A percentile compares a stretch with the other conserved stretches of the same genome.
phyloP scores from a whole-genome alignment of 2,329 filamentous ascomycete genomes.

The Alternaria sp. region DNA sequence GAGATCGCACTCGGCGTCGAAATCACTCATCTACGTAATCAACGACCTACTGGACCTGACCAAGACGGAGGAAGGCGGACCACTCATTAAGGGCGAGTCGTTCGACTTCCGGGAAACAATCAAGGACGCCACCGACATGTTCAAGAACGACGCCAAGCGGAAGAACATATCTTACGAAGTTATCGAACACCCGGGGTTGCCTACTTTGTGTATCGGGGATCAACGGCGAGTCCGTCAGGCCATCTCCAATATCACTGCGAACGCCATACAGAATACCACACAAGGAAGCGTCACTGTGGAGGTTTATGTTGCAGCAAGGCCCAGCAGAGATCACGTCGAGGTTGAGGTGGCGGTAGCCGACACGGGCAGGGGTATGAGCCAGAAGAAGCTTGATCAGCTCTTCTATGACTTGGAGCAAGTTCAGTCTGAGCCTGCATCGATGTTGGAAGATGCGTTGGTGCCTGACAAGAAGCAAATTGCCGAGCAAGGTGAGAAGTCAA shows the following conservation, averaged over 20 bases:
- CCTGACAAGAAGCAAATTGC: slow-evolving; percentile 41
- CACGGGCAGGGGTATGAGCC: slow-evolving; percentile 70
- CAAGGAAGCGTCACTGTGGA: slow-evolving; percentile 74
- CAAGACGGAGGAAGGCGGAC: slow-evolving; percentile 82
- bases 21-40: slow-evolving; percentile 91
- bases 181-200: slow-evolving; percentile 70
- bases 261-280: slow-evolving; percentile 80
- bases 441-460: slow-evolving; percentile 41
- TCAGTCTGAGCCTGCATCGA: slow-evolving; percentile 35
- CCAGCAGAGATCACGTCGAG: slow-evolving; percentile 59
- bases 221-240: slow-evolving; percentile 80
- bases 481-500: slow-evolving; percentile 51
- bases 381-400: slow-evolving; percentile 62
- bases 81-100: slow-evolving; percentile 78
- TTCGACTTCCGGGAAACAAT: slow-evolving; percentile 77
- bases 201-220: slow-evolving; percentile 76
- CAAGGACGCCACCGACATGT: slow-evolving; percentile 77
- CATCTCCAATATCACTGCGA: slow-evolving; percentile 81
- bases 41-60: slow-evolving; percentile 90
- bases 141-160: slow-evolving; percentile 73
- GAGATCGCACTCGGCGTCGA: slow-evolving; percentile 87
- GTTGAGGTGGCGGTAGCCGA: slow-evolving; percentile 80
- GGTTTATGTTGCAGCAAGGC: slow-evolving; percentile 61
- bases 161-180: slow-evolving; percentile 77
- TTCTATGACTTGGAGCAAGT: slow-evolving; percentile 73